A percentile compares a stretch with the other conserved stretches of the same genome.
These are phyloP conservation scores for Aspergillus egyptiacus DNA, from an alignment of 495 filamentous ascomycete genomes.

Conservation along the genomic window DNA sequence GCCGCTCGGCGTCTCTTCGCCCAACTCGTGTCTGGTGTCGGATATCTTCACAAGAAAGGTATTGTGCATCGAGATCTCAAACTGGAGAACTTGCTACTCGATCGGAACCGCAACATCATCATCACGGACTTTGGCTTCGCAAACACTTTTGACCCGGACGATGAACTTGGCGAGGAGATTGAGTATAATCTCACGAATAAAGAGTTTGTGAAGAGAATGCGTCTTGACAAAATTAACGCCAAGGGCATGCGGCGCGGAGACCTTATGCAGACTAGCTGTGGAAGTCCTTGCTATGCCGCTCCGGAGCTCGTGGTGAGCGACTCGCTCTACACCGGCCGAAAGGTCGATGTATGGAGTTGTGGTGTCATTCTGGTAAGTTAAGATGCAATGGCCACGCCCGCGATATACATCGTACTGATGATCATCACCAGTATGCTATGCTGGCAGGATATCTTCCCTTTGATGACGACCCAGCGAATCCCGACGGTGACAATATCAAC, in stretches of 20 bases:
- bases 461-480: slow-evolving; percentile 97
- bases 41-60: slow-evolving; percentile 97
- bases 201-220: slow-evolving; percentile 73
- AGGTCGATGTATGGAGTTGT: slow-evolving; percentile 99
- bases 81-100: slow-evolving; percentile 90
- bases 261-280: slow-evolving; percentile 54
- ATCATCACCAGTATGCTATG: slow-evolving; percentile 92
- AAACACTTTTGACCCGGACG: slow-evolving; percentile 87
- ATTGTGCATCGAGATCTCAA: slow-evolving; percentile 98
- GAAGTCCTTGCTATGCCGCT: slow-evolving; percentile 81
- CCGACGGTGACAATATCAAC: slow-evolving; percentile 99
- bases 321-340: slow-evolving; percentile 91
- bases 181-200: slow-evolving; percentile 80
- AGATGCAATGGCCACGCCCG: too few species aligned
- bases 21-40: slow-evolving; percentile 92
- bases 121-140: slow-evolving; percentile 99
- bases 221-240: slow-evolving; percentile 75
- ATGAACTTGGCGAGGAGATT: slow-evolving; percentile 84
- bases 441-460: slow-evolving; percentile 97
- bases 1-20: slow-evolving; percentile 88
- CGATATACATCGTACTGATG: too few species aligned
- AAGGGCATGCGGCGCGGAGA: slow-evolving; percentile 71
- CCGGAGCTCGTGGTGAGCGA: slow-evolving; percentile 97
- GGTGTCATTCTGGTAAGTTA: slow-evolving; percentile 93
- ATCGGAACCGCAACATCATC: slow-evolving; percentile 97